A percentile compares a stretch with the other conserved stretches of the same genome.
Evolutionary conservation across 306 rosid species (phyloP).

Genomic region (Acacia melanoxylon): DNA sequence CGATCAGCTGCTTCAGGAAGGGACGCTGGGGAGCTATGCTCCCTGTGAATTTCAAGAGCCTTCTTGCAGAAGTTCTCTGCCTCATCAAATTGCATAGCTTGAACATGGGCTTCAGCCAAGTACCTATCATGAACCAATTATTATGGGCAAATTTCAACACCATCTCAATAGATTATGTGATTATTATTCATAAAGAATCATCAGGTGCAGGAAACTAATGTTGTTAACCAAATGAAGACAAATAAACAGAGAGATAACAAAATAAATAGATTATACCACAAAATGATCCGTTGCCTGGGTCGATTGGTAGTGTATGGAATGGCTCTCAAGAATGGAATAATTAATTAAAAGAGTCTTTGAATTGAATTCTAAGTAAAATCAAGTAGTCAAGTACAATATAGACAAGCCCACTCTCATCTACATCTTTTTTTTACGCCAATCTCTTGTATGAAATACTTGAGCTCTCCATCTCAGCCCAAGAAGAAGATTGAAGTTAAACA

Average conservation of each 20-base stretch:
- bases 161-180: neutral
- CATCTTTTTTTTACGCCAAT: no score
- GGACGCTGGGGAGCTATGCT: constrained; percentile 19
- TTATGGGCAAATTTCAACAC: neutral
- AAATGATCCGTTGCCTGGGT: neutral
- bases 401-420: neutral
- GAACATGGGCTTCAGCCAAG: constrained; percentile 24
- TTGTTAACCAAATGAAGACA: neutral
- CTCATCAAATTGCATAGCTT: constrained; percentile 20
- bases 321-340: no score
- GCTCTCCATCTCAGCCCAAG: neutral
- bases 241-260: neutral
- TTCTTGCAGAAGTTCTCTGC: constrained; percentile 13
- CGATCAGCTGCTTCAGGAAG: constrained; percentile 23
- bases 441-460: neutral
- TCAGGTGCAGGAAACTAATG: neutral
- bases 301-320: neutral
- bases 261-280: neutral
- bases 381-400: neutral
- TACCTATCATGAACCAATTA: constrained; percentile 2
- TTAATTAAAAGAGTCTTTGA: no score
- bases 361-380: neutral
- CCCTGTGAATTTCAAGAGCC: constrained; percentile 21
- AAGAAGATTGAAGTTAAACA: neutral
- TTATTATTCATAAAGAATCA: neutral